These are phyloP conservation scores for Mycena metata DNA, from an alignment of 768 basidiomycete genomes.

Conservation along the genomic window DNA sequence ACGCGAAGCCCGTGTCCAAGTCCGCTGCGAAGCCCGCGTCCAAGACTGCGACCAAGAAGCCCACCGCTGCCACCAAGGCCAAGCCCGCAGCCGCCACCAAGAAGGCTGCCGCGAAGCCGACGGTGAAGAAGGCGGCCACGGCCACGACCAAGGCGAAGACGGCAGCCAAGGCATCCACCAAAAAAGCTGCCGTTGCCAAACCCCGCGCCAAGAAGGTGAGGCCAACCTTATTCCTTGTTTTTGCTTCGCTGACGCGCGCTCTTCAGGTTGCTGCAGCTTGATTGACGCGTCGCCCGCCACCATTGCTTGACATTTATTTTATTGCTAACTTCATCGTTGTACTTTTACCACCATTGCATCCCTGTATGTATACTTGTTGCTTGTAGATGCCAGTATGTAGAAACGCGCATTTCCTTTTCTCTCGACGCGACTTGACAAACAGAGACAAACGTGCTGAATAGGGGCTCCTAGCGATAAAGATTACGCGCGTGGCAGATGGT, in stretches of 20 bases:
- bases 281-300: not conserved
- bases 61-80: constrained; percentile 6
- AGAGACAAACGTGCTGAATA: too few species aligned
- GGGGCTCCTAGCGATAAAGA: not conserved
- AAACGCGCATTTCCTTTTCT: not conserved
- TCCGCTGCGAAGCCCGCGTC: not conserved
- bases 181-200: not conserved
- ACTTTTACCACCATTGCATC: constrained; percentile 8
- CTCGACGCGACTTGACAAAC: too few species aligned
- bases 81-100: constrained; percentile 21
- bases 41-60: constrained; percentile 20
- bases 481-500: not conserved
- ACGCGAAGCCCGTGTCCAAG: constrained; percentile 26
- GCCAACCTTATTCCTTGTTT: not conserved
- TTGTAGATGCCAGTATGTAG: not conserved
- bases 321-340: constrained; percentile 21
- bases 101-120: constrained; percentile 22
- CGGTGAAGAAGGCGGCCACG: constrained; percentile 17
- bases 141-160: not conserved
- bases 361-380: constrained; percentile 6
- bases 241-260: not conserved
- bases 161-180: not conserved
- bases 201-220: constrained; percentile 15
- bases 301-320: constrained; percentile 4
- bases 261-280: constrained; percentile 14